A percentile compares a stretch with the other conserved stretches of the same genome.
These are phyloP conservation scores for Tephrocybe sp. DNA, from an alignment of 768 basidiomycete species.

Conservation along the genomic window DNA sequence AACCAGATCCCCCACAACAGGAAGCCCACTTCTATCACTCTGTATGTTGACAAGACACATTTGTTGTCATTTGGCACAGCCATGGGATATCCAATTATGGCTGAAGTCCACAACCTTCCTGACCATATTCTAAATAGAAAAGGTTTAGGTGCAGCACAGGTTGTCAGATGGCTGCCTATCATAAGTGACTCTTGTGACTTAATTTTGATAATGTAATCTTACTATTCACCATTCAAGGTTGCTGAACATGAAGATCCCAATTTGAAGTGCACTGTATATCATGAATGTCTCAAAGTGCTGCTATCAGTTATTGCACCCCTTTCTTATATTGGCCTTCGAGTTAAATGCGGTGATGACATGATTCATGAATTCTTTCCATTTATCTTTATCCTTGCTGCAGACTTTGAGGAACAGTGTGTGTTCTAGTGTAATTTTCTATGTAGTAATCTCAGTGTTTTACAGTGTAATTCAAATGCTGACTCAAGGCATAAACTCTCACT, in stretches of 20 bases:
- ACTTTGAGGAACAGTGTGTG: slow-evolving; percentile 48
- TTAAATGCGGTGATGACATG: slow-evolving; percentile 26
- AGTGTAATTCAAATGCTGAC: slow-evolving; percentile 5
- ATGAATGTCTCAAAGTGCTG: slow-evolving; percentile 28
- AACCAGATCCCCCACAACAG: no score
- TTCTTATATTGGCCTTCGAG: slow-evolving; percentile 2
- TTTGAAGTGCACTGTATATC: slow-evolving; percentile 37
- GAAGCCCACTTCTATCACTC: slow-evolving; percentile 26
- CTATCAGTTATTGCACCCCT: slow-evolving; percentile 25
- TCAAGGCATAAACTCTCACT: background rate
- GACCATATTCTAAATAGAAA: slow-evolving; percentile 30
- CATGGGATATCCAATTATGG: slow-evolving; percentile 38
- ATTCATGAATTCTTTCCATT: slow-evolving; percentile 30
- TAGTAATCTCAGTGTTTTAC: background rate
- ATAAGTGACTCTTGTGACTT: slow-evolving; percentile 17
- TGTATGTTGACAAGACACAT: slow-evolving; percentile 39
- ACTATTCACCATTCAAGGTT: no score
- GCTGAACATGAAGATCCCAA: background rate
- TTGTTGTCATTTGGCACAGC: slow-evolving; percentile 33
- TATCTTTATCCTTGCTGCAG: slow-evolving; percentile 37
- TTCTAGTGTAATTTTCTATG: background rate
- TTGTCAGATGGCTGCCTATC: slow-evolving; percentile 38
- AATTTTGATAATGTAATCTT: background rate
- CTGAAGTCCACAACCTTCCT: slow-evolving; percentile 28
- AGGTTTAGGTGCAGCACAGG: slow-evolving; percentile 29